Conservation (phyloP, 1,284 basidiomycete species). For the Wolfiporia cocos region DNA sequence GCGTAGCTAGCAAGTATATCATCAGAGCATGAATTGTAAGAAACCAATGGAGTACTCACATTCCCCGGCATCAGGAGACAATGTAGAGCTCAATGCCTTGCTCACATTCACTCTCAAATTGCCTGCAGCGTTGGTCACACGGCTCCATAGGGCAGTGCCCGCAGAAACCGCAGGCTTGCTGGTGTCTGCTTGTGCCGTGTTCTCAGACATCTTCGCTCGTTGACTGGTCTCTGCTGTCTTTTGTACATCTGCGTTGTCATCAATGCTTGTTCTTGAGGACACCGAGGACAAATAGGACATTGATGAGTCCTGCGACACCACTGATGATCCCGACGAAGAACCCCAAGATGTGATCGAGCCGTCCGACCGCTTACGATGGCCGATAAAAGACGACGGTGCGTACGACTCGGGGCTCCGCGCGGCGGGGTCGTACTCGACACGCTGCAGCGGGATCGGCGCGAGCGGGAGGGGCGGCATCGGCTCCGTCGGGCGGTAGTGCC, state of each 20-base stretch:
- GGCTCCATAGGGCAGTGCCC: slow-evolving; percentile 48
- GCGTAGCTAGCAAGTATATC: slow-evolving; percentile 35
- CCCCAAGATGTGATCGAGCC: slow-evolving; percentile 10
- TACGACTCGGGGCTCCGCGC: neutral
- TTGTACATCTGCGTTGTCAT: slow-evolving; percentile 22
- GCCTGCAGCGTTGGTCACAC: slow-evolving; percentile 47
- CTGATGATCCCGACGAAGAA: slow-evolving; percentile 26
- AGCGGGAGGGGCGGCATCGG: slow-evolving; percentile 16
- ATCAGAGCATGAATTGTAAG: slow-evolving; percentile 4
- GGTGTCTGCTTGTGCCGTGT: too few relatives aligned
- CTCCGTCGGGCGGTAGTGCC: slow-evolving; percentile 9
- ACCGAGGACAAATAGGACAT: slow-evolving; percentile 19
- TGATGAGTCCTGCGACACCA: slow-evolving; percentile 4
- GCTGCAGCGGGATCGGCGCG: slow-evolving; percentile 17
- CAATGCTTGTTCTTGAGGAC: slow-evolving; percentile 42
- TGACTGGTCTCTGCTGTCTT: too few relatives aligned
- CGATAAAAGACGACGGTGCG: slow-evolving; percentile 3
- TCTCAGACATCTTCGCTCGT: too few relatives aligned
- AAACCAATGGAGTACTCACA: slow-evolving; percentile 35
- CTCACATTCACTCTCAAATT: slow-evolving; percentile 50
- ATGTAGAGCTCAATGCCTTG: slow-evolving; percentile 47
- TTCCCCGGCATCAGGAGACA: slow-evolving; percentile 40
- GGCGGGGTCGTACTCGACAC: neutral
- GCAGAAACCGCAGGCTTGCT: too few relatives aligned
- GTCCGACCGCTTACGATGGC: slow-evolving; percentile 7